Evolutionary conservation across 2,329 filamentous ascomycete species (phyloP), one percentile per base, ranked within the genome.

Genomic region (Aspergillus sojae): DNA sequence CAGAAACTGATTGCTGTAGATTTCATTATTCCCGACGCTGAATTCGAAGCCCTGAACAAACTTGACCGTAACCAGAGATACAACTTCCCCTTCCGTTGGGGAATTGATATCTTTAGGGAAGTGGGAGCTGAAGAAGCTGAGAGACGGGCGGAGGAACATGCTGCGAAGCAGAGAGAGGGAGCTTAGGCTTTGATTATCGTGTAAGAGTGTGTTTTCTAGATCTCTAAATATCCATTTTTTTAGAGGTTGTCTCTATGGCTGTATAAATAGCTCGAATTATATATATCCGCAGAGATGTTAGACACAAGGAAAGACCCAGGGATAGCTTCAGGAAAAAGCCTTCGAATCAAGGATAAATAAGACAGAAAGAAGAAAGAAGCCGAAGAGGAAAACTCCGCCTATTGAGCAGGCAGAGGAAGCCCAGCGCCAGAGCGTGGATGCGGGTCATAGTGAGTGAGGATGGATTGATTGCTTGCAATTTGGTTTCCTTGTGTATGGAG

Each of bases 61-160:
- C 67, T 80, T 14, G 76, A 79, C 58, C 71, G 72, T 45, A 70
- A 77, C 62, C 70, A 76, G 62, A 70, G 78, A 28, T 79, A 77
- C 66, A 78, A 77, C 59, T 77, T 76, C 55, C 75, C 76, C 1
- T 73, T 73, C 68, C 71, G 72, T 26, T 79, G 75, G 78, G 77
- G 78, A 7, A 61, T 75, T 50, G 77, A 79, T 65, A 70, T 78
- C 48, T 79, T 79, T 58, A 74, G 71, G 11, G 77, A 80, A 58
- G 48, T 76, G 34, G 76, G 77, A 3, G 70, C 73, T 45, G 73
- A 71, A 39, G 72, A 76, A 60, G 72, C 73, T 16, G 70, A 73
- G 58, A 65, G 68, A 43, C 68, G 72, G 14, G 74, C 70, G 57
- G 72, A 75, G 52, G 72, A 73, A 46, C 63, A 70, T 65, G 73